Conservation (phyloP, 352 stramenopile species). For the Globisporangium iwayamae region DNA sequence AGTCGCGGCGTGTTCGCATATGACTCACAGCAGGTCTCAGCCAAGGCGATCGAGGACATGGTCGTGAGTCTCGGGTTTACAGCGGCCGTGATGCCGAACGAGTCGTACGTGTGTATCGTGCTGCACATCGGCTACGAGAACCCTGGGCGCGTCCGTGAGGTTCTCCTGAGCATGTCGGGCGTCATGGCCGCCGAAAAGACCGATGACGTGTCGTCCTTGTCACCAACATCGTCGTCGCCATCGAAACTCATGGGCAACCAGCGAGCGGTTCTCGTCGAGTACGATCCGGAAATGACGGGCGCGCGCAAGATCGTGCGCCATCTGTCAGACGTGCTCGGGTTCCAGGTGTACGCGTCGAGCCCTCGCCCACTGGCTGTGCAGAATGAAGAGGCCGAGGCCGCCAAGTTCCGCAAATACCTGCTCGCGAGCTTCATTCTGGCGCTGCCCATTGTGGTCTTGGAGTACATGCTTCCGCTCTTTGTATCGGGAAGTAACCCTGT, state of each 20-base stretch:
- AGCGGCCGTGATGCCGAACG: slow-evolving; percentile 42
- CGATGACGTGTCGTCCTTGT: slow-evolving; percentile 13
- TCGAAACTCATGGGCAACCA: slow-evolving; percentile 17
- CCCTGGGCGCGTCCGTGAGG: slow-evolving; percentile 15
- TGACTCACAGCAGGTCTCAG: slow-evolving; percentile 39
- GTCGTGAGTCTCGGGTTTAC: slow-evolving; percentile 72
- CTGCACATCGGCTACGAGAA: slow-evolving; percentile 40
- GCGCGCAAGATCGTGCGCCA: slow-evolving; percentile 36
- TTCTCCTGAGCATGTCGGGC: slow-evolving; percentile 32
- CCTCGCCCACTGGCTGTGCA: slow-evolving; percentile 35
- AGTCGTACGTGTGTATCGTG: slow-evolving; percentile 49
- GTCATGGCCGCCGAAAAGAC: slow-evolving; percentile 26
- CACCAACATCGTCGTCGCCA: slow-evolving; percentile 1
- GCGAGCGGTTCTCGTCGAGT: slow-evolving; percentile 33
- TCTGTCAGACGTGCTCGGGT: slow-evolving; percentile 35
- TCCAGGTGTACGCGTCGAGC: slow-evolving; percentile 48
- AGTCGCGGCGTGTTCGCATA: slow-evolving; percentile 49
- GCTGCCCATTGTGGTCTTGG: slow-evolving; percentile 47
- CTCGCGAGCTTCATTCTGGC: slow-evolving; percentile 54
- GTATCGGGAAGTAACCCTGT: slow-evolving; percentile 23
- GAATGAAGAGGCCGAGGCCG: slow-evolving; percentile 33
- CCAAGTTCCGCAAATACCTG: slow-evolving; percentile 42
- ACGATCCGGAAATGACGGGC: slow-evolving; percentile 38
- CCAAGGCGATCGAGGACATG: slow-evolving; percentile 59
- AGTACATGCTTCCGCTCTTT: slow-evolving; percentile 51